Percentiles rank a stretch among this genome's conserved stretches.
phyloP scores from a whole-genome alignment of 2,329 filamentous ascomycete genomes.

The Magnaporthiopsis incrustans region DNA sequence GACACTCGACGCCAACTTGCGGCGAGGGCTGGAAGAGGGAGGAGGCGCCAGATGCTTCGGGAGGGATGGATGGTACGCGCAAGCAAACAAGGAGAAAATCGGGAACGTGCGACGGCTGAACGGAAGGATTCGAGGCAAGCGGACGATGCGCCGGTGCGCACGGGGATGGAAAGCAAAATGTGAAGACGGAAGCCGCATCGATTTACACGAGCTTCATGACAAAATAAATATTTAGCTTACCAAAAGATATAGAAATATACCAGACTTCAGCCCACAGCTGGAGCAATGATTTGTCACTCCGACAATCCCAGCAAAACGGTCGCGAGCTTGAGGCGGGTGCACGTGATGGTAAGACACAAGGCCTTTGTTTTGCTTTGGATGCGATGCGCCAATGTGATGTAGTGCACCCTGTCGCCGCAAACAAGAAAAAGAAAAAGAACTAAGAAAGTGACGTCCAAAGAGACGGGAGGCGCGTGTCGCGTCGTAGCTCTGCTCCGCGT shows the following conservation, averaged over 20 bases:
- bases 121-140: not conserved
- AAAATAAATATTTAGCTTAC: not conserved
- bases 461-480: not conserved
- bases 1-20: not conserved
- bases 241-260: not conserved
- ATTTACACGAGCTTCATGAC: not conserved
- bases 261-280: not conserved
- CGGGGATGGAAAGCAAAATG: not conserved
- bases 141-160: not conserved
- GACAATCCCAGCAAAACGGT: no score
- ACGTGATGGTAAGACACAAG: not conserved
- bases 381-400: not conserved
- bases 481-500: constrained; percentile 5
- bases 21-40: not conserved
- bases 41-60: not conserved
- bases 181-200: not conserved
- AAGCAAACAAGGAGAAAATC: not conserved
- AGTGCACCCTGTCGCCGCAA: constrained; percentile 10
- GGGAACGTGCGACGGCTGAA: not conserved
- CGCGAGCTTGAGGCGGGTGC: not conserved
- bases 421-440: constrained; percentile 23
- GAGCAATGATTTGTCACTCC: not conserved
- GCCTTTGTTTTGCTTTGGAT: not conserved
- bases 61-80: not conserved
- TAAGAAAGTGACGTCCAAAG: not conserved